These are phyloP conservation scores for Trichoderma endophyticum DNA, from an alignment of 2,329 filamentous ascomycete species.

Conservation along the genomic window DNA sequence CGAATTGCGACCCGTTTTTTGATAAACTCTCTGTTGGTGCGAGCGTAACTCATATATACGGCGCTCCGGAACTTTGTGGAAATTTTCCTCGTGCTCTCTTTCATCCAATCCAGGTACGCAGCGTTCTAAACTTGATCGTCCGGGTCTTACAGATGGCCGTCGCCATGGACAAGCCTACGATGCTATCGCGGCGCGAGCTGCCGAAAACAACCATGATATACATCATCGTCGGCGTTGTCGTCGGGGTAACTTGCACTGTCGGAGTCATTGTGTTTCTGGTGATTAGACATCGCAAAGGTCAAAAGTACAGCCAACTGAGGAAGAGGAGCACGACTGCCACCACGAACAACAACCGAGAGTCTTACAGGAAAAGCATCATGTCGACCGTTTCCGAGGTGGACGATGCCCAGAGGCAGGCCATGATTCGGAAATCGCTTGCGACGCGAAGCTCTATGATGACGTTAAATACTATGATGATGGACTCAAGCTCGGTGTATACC, in stretches of 20 bases:
- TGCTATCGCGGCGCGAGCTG: background rate
- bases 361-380: conserved; percentile 13
- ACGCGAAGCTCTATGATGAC: conserved; percentile 8
- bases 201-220: background rate
- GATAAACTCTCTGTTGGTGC: background rate
- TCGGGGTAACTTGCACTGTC: background rate
- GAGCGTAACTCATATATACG: background rate
- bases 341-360: background rate
- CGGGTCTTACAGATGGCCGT: background rate
- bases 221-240: conserved; percentile 11
- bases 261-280: conserved; percentile 1
- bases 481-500: background rate
- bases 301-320: background rate
- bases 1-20: background rate
- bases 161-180: background rate
- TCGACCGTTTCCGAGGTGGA: conserved; percentile 10
- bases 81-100: background rate
- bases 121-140: background rate
- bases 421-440: conserved; percentile 17
- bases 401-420: conserved; percentile 13
- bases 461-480: background rate
- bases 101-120: background rate
- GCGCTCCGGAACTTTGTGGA: background rate
- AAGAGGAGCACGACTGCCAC: background rate
- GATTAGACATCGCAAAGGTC: background rate